A percentile compares a stretch with the other conserved stretches of the same genome.
Evolutionary conservation across 306 rosid species (phyloP).

Genomic region (Acmispon strigosus): DNA sequence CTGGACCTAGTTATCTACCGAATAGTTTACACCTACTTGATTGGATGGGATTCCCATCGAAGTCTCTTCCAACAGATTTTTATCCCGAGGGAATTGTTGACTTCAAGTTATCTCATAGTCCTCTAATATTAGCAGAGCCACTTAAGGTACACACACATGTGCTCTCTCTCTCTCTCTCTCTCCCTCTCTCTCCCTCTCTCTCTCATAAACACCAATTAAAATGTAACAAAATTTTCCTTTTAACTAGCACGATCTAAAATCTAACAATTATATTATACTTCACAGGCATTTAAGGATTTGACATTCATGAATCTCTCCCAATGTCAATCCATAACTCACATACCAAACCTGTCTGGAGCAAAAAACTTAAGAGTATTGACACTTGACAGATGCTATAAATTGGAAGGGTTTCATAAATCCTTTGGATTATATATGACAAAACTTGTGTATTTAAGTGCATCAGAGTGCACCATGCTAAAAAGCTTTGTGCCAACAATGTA

Average conservation of each 20-base stretch:
- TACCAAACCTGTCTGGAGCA: not conserved
- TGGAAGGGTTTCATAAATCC: not conserved
- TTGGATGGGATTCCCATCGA: not conserved
- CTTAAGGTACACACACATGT: not conserved
- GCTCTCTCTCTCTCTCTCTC: not conserved
- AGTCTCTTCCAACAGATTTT: not conserved
- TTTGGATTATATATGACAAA: not conserved
- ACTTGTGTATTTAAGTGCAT: slow-evolving; percentile 1
- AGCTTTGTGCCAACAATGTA: slow-evolving; percentile 6
- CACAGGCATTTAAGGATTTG: not conserved
- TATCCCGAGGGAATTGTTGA: not conserved
- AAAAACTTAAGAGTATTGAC: not conserved
- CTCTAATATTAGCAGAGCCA: not conserved
- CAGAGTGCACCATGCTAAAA: not conserved
- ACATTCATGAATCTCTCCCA: slow-evolving; percentile 10
- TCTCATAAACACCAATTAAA: not conserved
- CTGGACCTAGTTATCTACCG: not conserved
- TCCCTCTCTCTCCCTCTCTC: not conserved
- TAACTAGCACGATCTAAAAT: not conserved
- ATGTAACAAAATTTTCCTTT: not conserved
- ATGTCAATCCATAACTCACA: not conserved
- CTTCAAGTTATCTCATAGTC: not conserved
- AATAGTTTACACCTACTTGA: slow-evolving; percentile 12
- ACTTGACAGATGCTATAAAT: not conserved
- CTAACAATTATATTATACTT: not conserved